Evolutionary conservation across 768 basidiomycete genomes (phyloP), one percentile per base, ranked within the genome.

Genomic region (Crucibulum laeve): DNA sequence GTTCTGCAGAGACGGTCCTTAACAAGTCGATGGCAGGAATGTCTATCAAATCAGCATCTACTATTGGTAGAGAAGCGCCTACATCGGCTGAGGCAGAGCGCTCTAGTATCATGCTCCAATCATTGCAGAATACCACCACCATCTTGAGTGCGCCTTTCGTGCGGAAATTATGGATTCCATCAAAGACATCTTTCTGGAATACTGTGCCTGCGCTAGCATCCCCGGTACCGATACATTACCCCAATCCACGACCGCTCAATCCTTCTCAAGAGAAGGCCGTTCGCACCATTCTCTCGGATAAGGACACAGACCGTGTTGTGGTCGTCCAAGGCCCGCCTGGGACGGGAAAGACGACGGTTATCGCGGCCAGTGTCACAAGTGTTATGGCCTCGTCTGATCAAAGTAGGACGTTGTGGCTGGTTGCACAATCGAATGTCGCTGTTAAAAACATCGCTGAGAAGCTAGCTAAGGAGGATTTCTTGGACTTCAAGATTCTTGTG

Each of bases 371-470:
- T 49, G 67, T 75, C 3, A 54, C 62, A 0, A 69, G 65, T 43
- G 57, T 69, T 40, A 55, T 67, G 15, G 44, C 42, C 1, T 59
- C 58, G 22, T 48, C 56, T 1, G 56, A 61, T 32, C 46, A 50
- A 14, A 38, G 25, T 5, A 43, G 44, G 3, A 69, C 75, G 0
- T 62, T 85, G 7, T 89, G 82, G 79, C 69, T 89, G 6, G 62
- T 82, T 41, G 82, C 86, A 3, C 84, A 87, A 48, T 83, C 82
- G 7, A 88, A 89, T 58, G 76, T 88, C 42, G 87, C 85, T 24
- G 84, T 89, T 25, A 87, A 85, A 60, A 87, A 87, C 49, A 84
- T 88, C 50, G 86, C 86, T 14, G 84, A 85, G 53, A 87, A 84
- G 52, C 57, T 88, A 10, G 70, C 65, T 2, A 58, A 67, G 1